phyloP scores from a whole-genome alignment of 441 rosid genomes.

The Raphanus hybrid region DNA sequence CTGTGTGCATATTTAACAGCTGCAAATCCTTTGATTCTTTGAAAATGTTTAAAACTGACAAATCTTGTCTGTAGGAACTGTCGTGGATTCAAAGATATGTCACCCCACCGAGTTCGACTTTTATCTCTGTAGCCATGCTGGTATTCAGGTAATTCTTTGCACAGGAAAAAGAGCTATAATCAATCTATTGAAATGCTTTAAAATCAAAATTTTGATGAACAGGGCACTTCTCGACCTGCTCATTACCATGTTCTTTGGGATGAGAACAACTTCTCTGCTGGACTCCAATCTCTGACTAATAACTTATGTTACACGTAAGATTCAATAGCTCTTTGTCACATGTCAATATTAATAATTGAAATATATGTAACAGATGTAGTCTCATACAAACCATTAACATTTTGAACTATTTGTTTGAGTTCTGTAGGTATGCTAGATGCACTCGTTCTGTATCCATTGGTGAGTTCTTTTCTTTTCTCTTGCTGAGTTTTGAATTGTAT shows the following conservation, averaged over 20 bases:
- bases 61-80: conserved; percentile 65
- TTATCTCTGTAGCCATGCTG: conserved; percentile 97
- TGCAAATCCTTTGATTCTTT: no score
- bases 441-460: conserved; percentile 95
- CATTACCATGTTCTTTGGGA: conserved; percentile 99
- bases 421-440: conserved; percentile 88
- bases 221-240: conserved; percentile 99
- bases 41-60: no score
- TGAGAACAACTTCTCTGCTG: conserved; percentile 88
- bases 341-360: no score
- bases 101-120: conserved; percentile 98
- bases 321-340: background rate
- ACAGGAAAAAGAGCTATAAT: background rate
- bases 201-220: background rate
- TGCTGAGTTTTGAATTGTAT: background rate
- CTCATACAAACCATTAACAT: background rate
- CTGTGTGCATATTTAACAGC: no score
- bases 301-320: conserved; percentile 95
- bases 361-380: no score
- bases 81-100: conserved; percentile 94
- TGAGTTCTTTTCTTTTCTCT: conserved; percentile 41
- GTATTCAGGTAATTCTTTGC: conserved; percentile 72
- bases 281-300: conserved; percentile 84
- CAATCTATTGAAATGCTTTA: background rate
- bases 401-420: background rate